Conservation (phyloP, 176 grass and related monocot genomes). For the Olyra latifolia region DNA sequence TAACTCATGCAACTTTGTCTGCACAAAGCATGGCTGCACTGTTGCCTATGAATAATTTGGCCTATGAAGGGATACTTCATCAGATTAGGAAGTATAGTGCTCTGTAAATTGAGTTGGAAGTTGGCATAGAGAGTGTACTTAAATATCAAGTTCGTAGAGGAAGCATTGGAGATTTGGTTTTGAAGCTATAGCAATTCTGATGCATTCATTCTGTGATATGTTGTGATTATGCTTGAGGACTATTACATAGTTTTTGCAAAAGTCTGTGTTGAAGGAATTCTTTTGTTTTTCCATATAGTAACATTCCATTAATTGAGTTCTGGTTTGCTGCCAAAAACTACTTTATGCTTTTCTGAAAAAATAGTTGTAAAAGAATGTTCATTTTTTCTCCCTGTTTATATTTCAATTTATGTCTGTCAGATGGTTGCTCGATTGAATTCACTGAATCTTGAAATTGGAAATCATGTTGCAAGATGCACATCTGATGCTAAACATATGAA, state of each 20-base stretch:
- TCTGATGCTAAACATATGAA: constrained; percentile 50
- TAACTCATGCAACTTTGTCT: not conserved
- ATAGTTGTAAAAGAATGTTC: not conserved
- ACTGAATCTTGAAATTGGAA: constrained; percentile 49
- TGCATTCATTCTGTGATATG: not conserved
- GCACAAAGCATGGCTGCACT: not conserved
- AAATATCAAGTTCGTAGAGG: not conserved
- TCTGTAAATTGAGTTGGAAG: not conserved
- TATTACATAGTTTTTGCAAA: not conserved
- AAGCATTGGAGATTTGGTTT: not conserved
- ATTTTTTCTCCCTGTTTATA: not conserved
- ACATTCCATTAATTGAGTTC: not conserved
- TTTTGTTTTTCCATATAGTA: not conserved
- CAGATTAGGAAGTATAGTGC: not conserved
- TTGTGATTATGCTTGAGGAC: not conserved
- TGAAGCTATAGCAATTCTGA: not conserved
- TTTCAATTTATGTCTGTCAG: constrained; percentile 36
- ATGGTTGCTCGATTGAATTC: constrained; percentile 36
- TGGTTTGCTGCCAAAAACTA: not conserved
- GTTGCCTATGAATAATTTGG: not conserved
- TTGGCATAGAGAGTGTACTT: not conserved
- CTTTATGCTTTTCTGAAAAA: not conserved
- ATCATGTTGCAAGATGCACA: constrained; percentile 47
- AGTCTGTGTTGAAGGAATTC: not conserved
- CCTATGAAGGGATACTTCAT: not conserved